Conservation (phyloP, 2,329 filamentous ascomycete genomes). For the Metarhizium album region DNA sequence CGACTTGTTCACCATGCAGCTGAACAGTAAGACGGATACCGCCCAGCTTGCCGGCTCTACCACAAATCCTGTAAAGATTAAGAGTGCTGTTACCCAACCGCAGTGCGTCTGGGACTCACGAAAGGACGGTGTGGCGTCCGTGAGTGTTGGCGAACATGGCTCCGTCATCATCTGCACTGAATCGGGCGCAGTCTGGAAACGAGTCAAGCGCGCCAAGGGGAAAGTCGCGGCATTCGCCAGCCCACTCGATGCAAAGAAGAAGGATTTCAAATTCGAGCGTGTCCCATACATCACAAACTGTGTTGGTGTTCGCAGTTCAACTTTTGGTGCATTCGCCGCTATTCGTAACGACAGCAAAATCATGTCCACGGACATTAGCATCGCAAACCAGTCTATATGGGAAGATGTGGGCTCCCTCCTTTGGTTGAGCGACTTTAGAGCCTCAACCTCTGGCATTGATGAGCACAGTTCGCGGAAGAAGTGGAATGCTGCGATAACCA, state of each 20-base stretch:
- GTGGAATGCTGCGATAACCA: constrained; percentile 20
- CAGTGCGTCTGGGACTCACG: constrained; percentile 81
- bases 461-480: constrained; percentile 29
- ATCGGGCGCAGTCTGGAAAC: constrained; percentile 86
- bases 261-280: constrained; percentile 92
- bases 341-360: constrained; percentile 77
- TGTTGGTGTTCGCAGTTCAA: constrained; percentile 72
- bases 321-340: constrained; percentile 82
- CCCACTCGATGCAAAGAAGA: constrained; percentile 50
- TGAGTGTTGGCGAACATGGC: constrained; percentile 82
- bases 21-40: constrained; percentile 57
- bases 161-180: constrained; percentile 90
- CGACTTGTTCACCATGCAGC: constrained; percentile 76
- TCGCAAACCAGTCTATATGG: constrained; percentile 61
- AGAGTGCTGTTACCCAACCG: constrained; percentile 66
- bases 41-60: constrained; percentile 59
- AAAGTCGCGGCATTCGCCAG: constrained; percentile 50
- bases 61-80: constrained; percentile 86
- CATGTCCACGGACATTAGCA: constrained; percentile 57
- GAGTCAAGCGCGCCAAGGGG: constrained; percentile 70
- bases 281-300: constrained; percentile 82
- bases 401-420: constrained; percentile 61
- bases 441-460: constrained; percentile 21
- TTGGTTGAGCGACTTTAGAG: constrained; percentile 51
- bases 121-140: constrained; percentile 78